A percentile compares a stretch with the other conserved stretches of the same genome.
Conservation (phyloP, 2,329 filamentous ascomycete genomes). For the Stachybotrys chlorohalonatus region DNA sequence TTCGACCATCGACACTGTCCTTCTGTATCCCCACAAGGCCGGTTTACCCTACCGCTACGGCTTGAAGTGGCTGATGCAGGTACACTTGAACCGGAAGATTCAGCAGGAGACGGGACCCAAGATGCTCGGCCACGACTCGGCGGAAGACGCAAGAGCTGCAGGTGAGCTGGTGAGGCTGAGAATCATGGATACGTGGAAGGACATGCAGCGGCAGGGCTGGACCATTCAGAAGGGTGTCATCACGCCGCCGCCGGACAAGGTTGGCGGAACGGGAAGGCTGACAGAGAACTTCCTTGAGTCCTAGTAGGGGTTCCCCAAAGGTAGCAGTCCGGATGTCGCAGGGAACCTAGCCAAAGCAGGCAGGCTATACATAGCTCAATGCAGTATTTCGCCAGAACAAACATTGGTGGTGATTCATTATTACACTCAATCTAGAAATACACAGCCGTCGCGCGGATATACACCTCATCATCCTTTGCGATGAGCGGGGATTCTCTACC, state of each 20-base stretch:
- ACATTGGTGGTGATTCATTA: neutral
- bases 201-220: conserved; percentile 61
- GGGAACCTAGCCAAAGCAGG: neutral
- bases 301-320: neutral
- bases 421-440: conserved; percentile 20
- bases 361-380: neutral
- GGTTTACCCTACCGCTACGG: conserved; percentile 71
- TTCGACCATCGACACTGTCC: conserved; percentile 73
- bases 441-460: conserved; percentile 18
- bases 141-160: conserved; percentile 82
- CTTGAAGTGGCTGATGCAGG: conserved; percentile 64
- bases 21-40: conserved; percentile 70
- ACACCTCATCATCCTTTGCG: conserved; percentile 14
- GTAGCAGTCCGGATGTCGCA: neutral
- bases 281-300: conserved; percentile 30
- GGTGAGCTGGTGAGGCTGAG: conserved; percentile 74
- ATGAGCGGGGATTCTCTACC: conserved; percentile 24
- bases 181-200: conserved; percentile 61
- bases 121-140: conserved; percentile 72
- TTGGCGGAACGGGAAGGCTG: conserved; percentile 12
- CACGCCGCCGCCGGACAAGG: conserved; percentile 22
- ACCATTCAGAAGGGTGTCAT: conserved; percentile 40
- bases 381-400: neutral
- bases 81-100: conserved; percentile 65
- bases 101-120: conserved; percentile 54